A percentile compares a stretch with the other conserved stretches of the same genome.
These are phyloP conservation scores for Rhamnella rubrinervis DNA, from an alignment of 331 rosid species.

Conservation along the genomic window DNA sequence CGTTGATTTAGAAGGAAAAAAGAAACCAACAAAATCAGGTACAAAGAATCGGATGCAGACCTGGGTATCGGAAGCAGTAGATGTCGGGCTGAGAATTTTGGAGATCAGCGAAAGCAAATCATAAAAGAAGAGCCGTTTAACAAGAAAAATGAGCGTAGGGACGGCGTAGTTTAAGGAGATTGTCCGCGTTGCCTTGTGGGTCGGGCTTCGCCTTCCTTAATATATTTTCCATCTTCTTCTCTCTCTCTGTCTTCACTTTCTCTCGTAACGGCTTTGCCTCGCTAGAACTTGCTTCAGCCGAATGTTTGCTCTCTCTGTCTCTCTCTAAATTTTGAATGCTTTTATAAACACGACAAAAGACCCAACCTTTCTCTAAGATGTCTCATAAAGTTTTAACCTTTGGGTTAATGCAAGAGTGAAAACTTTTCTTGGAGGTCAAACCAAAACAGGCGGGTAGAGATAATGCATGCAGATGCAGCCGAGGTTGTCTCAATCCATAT, in stretches of 20 bases:
- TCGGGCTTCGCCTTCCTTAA: neutral
- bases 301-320: constrained; percentile 11
- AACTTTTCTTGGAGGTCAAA: neutral
- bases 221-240: neutral
- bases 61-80: constrained; percentile 1
- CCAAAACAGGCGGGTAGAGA: neutral
- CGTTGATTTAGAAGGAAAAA: neutral
- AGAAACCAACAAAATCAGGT: neutral
- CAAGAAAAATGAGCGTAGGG: neutral
- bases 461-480: too few relatives aligned
- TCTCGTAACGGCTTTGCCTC: constrained; percentile 17
- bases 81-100: neutral
- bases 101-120: constrained; percentile 18
- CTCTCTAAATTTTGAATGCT: constrained; percentile 2
- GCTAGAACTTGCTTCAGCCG: neutral
- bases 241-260: constrained; percentile 21
- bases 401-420: neutral
- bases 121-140: neutral
- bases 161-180: constrained; percentile 22
- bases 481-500: constrained; percentile 1
- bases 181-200: constrained; percentile 5
- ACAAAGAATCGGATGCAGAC: constrained; percentile 5
- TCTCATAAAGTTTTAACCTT: too few relatives aligned
- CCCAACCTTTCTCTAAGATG: neutral
- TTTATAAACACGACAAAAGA: too few relatives aligned